These are phyloP conservation scores for Ceratonia siliqua DNA, from an alignment of 306 rosid species.

Conservation along the genomic window DNA sequence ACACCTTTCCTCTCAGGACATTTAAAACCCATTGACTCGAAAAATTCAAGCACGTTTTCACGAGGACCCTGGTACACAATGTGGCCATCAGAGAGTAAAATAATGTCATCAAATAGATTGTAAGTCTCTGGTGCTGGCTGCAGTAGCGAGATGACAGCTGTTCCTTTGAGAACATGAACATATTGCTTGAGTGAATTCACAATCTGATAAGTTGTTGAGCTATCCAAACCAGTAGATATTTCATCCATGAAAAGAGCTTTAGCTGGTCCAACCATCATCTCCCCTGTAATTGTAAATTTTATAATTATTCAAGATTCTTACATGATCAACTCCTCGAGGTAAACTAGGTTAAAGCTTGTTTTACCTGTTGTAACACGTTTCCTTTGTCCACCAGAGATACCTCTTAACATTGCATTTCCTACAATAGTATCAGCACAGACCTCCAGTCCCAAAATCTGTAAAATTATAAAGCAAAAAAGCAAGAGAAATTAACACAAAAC, in stretches of 20 bases:
- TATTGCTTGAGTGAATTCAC: slow-evolving; percentile 50
- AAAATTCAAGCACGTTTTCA: slow-evolving; percentile 51
- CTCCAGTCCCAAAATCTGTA: slow-evolving; percentile 56
- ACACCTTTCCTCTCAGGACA: slow-evolving; percentile 60
- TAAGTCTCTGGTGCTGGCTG: slow-evolving; percentile 69
- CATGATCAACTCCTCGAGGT: slow-evolving; percentile 10
- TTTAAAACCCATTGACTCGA: slow-evolving; percentile 42
- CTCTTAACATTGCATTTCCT: slow-evolving; percentile 50
- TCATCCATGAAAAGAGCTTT: slow-evolving; percentile 65
- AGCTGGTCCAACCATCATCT: slow-evolving; percentile 63
- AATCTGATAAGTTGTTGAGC: slow-evolving; percentile 56
- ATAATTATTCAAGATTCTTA: slow-evolving; percentile 3
- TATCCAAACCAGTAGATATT: slow-evolving; percentile 64
- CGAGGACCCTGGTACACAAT: slow-evolving; percentile 61
- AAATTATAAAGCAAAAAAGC: background rate
- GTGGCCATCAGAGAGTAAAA: slow-evolving; percentile 53
- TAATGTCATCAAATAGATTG: slow-evolving; percentile 58
- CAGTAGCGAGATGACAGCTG: slow-evolving; percentile 52
- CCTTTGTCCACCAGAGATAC: slow-evolving; percentile 62
- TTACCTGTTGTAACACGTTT: slow-evolving; percentile 68
- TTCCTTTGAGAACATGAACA: slow-evolving; percentile 48
- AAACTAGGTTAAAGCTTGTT: background rate
- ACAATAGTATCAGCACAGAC: slow-evolving; percentile 55
- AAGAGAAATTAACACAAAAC: background rate
- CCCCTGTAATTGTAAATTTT: slow-evolving; percentile 36